Conservation (phyloP, 179 eudicot genomes). For the Silene noctiflora region DNA sequence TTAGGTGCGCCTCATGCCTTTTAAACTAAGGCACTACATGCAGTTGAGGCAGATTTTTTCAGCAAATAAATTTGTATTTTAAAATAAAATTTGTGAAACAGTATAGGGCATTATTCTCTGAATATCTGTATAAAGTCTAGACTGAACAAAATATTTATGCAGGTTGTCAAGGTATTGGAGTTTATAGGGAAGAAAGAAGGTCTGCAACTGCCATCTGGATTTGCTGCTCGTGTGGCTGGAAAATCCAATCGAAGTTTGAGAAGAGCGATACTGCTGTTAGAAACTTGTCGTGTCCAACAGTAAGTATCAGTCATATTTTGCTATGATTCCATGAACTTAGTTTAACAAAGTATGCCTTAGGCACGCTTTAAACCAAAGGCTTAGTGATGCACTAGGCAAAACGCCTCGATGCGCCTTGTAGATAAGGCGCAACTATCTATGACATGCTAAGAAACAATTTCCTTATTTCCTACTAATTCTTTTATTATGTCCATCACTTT, state of each 20-base stretch:
- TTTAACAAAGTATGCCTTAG: neutral
- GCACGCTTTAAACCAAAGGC: neutral
- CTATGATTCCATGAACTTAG: neutral
- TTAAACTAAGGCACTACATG: no score
- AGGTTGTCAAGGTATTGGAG: conserved; percentile 83
- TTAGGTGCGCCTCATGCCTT: no score
- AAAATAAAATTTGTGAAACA: neutral
- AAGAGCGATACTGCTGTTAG: conserved; percentile 79
- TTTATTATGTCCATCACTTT: neutral
- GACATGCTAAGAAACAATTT: neutral
- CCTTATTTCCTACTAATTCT: neutral
- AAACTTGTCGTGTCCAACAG: conserved; percentile 96
- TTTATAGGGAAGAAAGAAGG: conserved; percentile 85
- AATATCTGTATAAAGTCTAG: neutral
- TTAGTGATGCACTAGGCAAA: neutral
- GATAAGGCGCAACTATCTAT: neutral
- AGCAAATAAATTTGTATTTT: neutral
- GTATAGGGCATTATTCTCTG: neutral
- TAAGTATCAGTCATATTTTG: conserved; percentile 34
- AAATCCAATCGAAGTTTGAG: conserved; percentile 85
- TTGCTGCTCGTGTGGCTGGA: conserved; percentile 75
- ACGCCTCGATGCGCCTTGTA: neutral
- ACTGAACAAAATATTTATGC: conserved; percentile 20
- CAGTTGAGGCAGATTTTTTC: neutral
- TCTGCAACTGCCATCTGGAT: conserved; percentile 70